Base-by-base conservation (phyloP, 768 basidiomycete genomes). In the Termitomyces sp. region DNA sequence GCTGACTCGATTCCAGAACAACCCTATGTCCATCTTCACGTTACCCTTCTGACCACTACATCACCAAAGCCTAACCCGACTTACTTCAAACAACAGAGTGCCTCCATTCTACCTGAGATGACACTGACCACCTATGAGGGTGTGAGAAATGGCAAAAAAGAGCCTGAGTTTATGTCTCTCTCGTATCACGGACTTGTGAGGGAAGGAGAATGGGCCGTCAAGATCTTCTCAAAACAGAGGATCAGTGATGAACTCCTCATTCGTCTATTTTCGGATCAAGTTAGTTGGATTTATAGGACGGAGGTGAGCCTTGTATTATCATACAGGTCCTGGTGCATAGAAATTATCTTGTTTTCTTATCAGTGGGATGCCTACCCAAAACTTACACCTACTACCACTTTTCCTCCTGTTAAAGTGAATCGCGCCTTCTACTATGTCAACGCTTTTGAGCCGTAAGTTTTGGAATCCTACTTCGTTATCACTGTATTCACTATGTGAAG, bases 351-450 rank as follows among this genome's bases (percentile, higher is more conserved):
- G 16, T 41, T 55, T 15, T 46, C 36, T 31, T 48, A 12, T 48
- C 5, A 91, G 87, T 92, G 89, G 89, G 82, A 92, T 64, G 83
- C 90, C 33, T 90, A 91, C 69, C 90, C 90, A 16, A 76, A 82
- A 49, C 79, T 93, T 16, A 81, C 81, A 3, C 87, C 92, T 5
- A 87, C 82, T 6, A 68, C 72, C 5, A 66, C 68, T 13, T 94
- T 92, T 72, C 86, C 94, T 33, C 87, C 92, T 2, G 77, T 96
- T 56, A 86, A 85, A 70, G 82, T 94, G 5, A 87, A 83, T 57
- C 75, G 79, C 55, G 88, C 90, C 4, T 76, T 97, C 45, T 96
- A 92, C 74, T 98, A 98, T 65, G 87, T 94, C 47, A 96, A 94
- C 62, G 84, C 90, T 1, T 90, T 97, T 61, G 96, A 98, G 74